Evolutionary conservation across 2,329 filamentous ascomycete genomes (phyloP), one percentile per base, ranked within the genome.

Genomic region (Fusarium sp.): DNA sequence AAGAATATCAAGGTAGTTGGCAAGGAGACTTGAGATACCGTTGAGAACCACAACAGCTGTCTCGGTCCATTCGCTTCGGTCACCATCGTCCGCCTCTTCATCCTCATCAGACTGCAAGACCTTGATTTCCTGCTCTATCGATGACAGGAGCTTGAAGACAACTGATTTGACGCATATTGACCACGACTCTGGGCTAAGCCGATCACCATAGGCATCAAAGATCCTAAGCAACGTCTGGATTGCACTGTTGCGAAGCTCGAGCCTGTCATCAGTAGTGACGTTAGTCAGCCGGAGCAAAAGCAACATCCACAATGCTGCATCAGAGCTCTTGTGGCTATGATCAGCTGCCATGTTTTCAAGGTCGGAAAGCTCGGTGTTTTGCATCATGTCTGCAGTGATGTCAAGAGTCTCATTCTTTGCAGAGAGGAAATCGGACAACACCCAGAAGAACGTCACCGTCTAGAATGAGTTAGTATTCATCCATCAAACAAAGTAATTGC

Each of bases 401-500:
- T 85, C 84, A 43, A 91, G 85, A 0, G 85, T 83, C 60, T 83
- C 84, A 55, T 85, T 88, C 70, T 87, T 88, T 5, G 84, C 81
- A 3, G 88, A 90, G 7, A 98, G 84, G 68, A 94, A 96, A 78
- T 98, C 94, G 0, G 95, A 97, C 10, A 98, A 87, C 55, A 95
- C 94, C 93, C 94, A 98, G 78, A 97, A 97, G 76, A 97, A 96
- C 0, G 95, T 97, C 11, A 97, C 93, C 2, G 94, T 96, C 88
- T 93, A 50, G 10, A 37, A 2, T 38, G 7, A 42, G 20, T 74
- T 31, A 74, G 68, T 20, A 24, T 13, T 2, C 16, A 12, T 16
- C 20, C 13, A 6, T 16, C 18, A 11, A 9, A 15, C 11, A 20
- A 16, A 18, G 3, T 24, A 20, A 12, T 10, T 15, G 6, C 6